phyloP scores from a whole-genome alignment of 2,329 filamentous ascomycete species.

The Ilyonectria sp. region DNA sequence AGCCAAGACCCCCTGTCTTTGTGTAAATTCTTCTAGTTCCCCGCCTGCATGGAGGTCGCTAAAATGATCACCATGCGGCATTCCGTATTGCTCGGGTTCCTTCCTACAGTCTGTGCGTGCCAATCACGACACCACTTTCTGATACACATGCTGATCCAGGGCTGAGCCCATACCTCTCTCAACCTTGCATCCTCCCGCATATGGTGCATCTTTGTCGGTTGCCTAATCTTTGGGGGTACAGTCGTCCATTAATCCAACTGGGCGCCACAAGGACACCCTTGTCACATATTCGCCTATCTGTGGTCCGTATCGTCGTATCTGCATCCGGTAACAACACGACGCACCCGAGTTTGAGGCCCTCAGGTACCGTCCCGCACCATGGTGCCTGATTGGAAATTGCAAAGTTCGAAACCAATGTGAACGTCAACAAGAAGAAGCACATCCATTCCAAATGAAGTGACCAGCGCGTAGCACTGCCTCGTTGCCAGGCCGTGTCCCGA shows the following conservation, averaged over 20 bases:
- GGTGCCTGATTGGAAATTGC: neutral
- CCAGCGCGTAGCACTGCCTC: conserved; percentile 9
- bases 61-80: neutral
- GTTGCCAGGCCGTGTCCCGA: neutral
- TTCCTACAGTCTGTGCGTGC: neutral
- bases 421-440: neutral
- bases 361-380: neutral
- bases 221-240: neutral
- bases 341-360: conserved; percentile 6
- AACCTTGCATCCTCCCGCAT: neutral
- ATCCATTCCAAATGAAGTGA: neutral
- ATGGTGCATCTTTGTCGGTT: neutral
- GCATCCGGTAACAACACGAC: neutral
- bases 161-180: neutral
- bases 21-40: neutral
- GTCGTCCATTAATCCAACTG: neutral
- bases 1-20: neutral
- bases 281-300: conserved; percentile 4
- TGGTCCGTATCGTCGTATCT: neutral
- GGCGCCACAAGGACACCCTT: neutral
- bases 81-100: conserved; percentile 1
- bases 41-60: neutral
- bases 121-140: neutral
- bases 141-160: neutral
- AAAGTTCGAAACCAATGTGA: neutral